Conservation (phyloP, 75 land plant genomes). For the Cryptomeria japonica region DNA sequence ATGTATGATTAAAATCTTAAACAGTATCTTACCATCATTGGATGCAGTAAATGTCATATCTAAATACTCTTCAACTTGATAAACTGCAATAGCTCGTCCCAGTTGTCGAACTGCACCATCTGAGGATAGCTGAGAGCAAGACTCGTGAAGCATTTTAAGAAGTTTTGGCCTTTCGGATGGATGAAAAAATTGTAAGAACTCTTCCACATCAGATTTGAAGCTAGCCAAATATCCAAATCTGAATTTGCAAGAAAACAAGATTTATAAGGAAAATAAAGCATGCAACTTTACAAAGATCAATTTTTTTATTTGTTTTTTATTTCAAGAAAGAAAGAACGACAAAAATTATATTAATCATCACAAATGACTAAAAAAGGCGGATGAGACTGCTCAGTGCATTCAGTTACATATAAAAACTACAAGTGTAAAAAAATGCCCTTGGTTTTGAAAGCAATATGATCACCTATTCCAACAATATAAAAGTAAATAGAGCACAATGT, state of each 20-base stretch:
- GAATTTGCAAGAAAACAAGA: constrained; percentile 6
- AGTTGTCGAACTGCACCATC: constrained; percentile 34
- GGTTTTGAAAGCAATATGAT: background rate
- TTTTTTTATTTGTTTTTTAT: background rate
- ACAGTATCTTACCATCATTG: constrained; percentile 28
- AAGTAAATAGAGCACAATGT: background rate
- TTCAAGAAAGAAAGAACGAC: background rate
- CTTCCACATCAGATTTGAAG: constrained; percentile 76
- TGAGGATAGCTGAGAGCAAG: constrained; percentile 22
- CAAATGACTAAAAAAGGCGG: background rate
- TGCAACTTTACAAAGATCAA: background rate
- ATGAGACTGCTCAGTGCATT: background rate
- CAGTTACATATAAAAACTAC: background rate
- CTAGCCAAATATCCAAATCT: constrained; percentile 92
- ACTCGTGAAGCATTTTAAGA: constrained; percentile 21
- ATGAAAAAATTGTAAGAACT: constrained; percentile 36
- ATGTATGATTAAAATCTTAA: background rate
- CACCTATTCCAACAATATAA: background rate
- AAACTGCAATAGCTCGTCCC: constrained; percentile 55
- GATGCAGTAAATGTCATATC: constrained; percentile 33
- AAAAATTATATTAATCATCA: background rate
- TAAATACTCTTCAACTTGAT: constrained; percentile 61
- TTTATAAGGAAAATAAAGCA: background rate
- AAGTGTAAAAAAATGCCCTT: background rate
- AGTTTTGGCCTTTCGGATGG: constrained; percentile 27